phyloP scores from a whole-genome alignment of 1,139 yeast genomes.

The Eremothecium sinecaudum region DNA sequence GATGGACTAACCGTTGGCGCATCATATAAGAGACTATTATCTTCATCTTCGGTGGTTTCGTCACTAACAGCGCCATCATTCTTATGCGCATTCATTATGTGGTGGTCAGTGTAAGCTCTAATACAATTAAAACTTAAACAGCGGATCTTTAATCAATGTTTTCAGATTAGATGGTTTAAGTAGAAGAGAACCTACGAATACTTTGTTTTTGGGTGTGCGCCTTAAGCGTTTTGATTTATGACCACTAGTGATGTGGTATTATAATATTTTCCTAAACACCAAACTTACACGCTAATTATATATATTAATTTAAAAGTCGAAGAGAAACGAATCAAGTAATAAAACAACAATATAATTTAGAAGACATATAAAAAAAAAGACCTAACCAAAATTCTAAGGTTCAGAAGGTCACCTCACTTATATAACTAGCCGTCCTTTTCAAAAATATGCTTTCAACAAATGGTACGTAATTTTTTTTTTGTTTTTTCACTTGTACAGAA shows the following conservation, averaged over 20 bases:
- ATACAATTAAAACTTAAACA: too few species aligned
- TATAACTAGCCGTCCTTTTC: too few species aligned
- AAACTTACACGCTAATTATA: too few species aligned
- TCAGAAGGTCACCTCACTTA: too few species aligned
- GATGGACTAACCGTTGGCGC: background rate
- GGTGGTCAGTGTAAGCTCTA: too few species aligned
- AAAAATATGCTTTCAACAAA: background rate
- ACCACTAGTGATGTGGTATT: too few species aligned
- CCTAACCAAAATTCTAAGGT: background rate
- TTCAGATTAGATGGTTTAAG: too few species aligned
- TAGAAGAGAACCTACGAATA: too few species aligned
- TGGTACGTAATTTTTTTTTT: background rate
- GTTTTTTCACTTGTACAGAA: conserved; percentile 23
- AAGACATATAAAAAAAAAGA: background rate
- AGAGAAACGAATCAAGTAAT: background rate
- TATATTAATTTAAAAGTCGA: background rate
- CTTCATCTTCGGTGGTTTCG: conserved; percentile 4
- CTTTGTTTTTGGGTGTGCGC: too few species aligned
- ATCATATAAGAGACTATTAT: conserved; percentile 1
- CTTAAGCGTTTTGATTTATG: too few species aligned
- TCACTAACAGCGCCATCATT: conserved; percentile 1
- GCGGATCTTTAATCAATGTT: too few species aligned
- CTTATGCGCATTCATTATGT: conserved; percentile 1
- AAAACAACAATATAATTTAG: background rate
- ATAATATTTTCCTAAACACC: too few species aligned